Evolutionary conservation across 129 eudicot species (phyloP).

Genomic region (Chrysanthemum makinoi): DNA sequence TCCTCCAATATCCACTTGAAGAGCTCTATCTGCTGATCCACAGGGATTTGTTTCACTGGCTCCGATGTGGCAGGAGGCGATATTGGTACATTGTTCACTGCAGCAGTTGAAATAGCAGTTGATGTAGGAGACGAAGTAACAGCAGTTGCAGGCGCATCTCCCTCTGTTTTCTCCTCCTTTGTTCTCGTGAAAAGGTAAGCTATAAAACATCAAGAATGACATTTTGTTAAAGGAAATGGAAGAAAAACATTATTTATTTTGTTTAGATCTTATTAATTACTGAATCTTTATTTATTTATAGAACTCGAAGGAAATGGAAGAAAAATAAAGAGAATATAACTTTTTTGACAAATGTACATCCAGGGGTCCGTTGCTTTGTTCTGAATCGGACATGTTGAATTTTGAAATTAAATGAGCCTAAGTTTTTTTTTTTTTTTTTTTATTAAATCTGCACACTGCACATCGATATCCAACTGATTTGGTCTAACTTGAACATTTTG

Average conservation of each 20-base stretch:
- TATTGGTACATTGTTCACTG: conserved; percentile 26
- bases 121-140: conserved; percentile 34
- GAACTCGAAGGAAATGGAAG: not conserved
- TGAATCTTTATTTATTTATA: too few relatives aligned
- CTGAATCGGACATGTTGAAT: not conserved
- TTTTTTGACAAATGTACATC: not conserved
- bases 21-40: conserved; percentile 74
- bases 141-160: conserved; percentile 22
- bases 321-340: not conserved
- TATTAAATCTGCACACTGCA: too few relatives aligned
- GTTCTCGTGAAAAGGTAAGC: conserved; percentile 67
- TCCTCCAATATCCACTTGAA: conserved; percentile 97
- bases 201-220: conserved; percentile 20
- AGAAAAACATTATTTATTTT: too few relatives aligned
- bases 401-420: too few relatives aligned
- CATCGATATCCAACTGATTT: too few relatives aligned
- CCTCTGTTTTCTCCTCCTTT: conserved; percentile 48
- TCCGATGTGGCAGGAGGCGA: conserved; percentile 22
- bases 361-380: not conserved
- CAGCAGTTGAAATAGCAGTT: conserved; percentile 27
- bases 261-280: too few relatives aligned
- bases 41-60: conserved; percentile 59
- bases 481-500: too few relatives aligned
- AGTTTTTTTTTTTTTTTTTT: too few relatives aligned
- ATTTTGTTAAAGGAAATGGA: not conserved